These are phyloP conservation scores for Populus alba DNA, from an alignment of 345 rosid species.

Conservation along the genomic window DNA sequence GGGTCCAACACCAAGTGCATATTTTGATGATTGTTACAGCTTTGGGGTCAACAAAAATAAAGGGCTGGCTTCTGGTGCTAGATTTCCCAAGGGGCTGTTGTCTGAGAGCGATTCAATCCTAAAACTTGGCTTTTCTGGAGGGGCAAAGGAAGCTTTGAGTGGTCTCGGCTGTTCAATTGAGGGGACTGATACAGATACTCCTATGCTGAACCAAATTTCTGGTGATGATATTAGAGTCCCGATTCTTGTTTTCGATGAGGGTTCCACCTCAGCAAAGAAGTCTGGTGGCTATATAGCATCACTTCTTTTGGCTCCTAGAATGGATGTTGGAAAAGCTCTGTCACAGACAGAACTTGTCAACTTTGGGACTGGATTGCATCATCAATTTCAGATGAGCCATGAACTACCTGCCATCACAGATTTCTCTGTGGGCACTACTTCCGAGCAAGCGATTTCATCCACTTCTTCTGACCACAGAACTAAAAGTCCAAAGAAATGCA, in stretches of 20 bases:
- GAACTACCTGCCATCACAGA: constrained; percentile 55
- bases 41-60: constrained; percentile 39
- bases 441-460: constrained; percentile 52
- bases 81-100: constrained; percentile 36
- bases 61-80: constrained; percentile 25
- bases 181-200: constrained; percentile 29
- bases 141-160: constrained; percentile 39
- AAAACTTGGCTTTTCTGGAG: constrained; percentile 77
- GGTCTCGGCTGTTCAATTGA: constrained; percentile 50
- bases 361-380: constrained; percentile 38
- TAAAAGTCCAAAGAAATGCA: constrained; percentile 64
- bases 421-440: constrained; percentile 45
- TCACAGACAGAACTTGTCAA: constrained; percentile 39
- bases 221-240: constrained; percentile 28
- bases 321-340: constrained; percentile 30
- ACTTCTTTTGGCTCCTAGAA: constrained; percentile 70
- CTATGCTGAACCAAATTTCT: constrained; percentile 30
- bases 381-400: constrained; percentile 39
- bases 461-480: constrained; percentile 53
- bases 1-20: constrained; percentile 75
- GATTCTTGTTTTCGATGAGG: constrained; percentile 76
- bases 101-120: constrained; percentile 54
- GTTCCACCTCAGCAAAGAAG: constrained; percentile 89
- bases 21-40: constrained; percentile 35
- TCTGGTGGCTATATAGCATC: constrained; percentile 90